Conservation (phyloP, 352 stramenopile genomes). For the Synura sp. region DNA sequence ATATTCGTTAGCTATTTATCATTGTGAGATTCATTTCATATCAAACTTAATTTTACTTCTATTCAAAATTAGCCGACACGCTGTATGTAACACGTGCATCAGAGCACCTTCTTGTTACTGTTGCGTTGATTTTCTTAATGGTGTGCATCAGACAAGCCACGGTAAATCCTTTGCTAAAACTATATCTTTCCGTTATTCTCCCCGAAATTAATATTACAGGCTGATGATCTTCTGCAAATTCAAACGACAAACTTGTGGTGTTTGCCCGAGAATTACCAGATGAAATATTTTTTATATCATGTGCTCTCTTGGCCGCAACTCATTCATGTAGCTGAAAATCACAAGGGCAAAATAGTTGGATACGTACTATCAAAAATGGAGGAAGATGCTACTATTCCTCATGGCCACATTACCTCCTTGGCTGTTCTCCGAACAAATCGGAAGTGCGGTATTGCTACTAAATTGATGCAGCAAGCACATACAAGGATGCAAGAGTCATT, state of each 20-base stretch:
- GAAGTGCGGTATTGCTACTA: constrained; percentile 91
- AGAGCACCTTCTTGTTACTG: no score
- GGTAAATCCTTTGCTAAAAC: no score
- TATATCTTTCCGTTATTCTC: no score
- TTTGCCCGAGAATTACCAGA: constrained; percentile 99
- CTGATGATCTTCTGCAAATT: constrained; percentile 94
- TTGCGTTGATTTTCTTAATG: no score
- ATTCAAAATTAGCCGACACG: no score
- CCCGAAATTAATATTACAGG: constrained; percentile 54
- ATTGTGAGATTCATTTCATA: no score
- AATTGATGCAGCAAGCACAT: constrained; percentile 89
- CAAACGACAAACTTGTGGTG: constrained; percentile 99
- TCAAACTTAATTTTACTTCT: no score
- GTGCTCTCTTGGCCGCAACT: constrained; percentile 98
- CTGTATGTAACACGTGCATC: no score
- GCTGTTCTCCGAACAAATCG: constrained; percentile 92
- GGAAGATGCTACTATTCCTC: constrained; percentile 71
- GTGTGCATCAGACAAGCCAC: no score
- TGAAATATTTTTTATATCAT: constrained; percentile 99
- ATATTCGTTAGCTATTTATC: no score
- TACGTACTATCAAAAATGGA: constrained; percentile 99
- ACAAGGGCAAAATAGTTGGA: constrained; percentile 92
- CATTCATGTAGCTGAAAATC: constrained; percentile 95
- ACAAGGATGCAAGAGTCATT: constrained; percentile 93
- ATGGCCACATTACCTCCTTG: constrained; percentile 98